Conservation (phyloP, 225 moss, liverwort and hornwort species). For the Climacium dendroides region DNA sequence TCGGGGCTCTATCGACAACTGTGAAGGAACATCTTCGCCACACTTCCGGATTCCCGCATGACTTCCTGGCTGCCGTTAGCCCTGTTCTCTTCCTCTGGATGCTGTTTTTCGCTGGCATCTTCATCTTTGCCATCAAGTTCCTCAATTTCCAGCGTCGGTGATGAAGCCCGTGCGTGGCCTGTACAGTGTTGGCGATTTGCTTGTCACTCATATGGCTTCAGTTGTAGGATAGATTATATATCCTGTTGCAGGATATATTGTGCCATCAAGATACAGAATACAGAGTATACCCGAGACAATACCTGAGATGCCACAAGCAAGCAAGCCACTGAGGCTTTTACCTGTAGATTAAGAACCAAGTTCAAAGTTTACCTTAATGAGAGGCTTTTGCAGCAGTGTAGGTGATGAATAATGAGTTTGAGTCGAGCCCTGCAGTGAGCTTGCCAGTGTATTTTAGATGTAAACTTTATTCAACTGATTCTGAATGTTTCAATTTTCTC, state of each 20-base stretch:
- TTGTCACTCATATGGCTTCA: background rate
- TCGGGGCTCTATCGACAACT: background rate
- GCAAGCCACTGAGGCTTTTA: background rate
- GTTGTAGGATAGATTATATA: background rate
- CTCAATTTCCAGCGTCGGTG: slow-evolving; percentile 37
- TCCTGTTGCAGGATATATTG: background rate
- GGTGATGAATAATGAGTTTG: background rate
- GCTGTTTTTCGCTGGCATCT: slow-evolving; percentile 16
- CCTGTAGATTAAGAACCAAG: background rate
- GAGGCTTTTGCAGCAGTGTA: background rate
- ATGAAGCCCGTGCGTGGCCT: background rate
- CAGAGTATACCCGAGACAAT: background rate
- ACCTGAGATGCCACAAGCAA: background rate
- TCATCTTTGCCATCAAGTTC: slow-evolving; percentile 29
- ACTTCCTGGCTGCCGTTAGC: slow-evolving; percentile 20
- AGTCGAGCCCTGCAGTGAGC: background rate
- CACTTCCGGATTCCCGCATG: slow-evolving; percentile 44
- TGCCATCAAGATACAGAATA: background rate
- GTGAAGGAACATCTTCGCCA: slow-evolving; percentile 22
- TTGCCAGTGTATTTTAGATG: background rate
- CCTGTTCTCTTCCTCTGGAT: slow-evolving; percentile 20
- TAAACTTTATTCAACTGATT: background rate
- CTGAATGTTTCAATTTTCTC: background rate
- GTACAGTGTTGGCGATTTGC: background rate
- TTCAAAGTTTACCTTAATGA: background rate